These are phyloP conservation scores for Globisporangium radiosum DNA, from an alignment of 352 stramenopile species.

Conservation along the genomic window DNA sequence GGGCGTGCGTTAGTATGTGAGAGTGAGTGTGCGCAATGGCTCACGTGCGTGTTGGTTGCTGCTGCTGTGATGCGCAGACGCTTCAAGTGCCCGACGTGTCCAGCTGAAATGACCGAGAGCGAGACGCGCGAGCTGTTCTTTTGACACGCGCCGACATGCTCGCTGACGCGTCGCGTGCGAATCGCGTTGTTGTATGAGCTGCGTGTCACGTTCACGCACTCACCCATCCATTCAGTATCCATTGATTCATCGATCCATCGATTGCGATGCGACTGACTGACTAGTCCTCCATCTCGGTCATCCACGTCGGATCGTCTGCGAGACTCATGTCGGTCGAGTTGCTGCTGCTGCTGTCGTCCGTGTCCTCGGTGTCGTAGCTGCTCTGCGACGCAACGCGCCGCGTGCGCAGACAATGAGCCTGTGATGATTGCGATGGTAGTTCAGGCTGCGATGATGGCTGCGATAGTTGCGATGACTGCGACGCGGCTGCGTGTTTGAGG, in stretches of 20 bases:
- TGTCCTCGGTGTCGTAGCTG: conserved; percentile 11
- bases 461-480: neutral
- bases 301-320: conserved; percentile 6
- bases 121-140: conserved; percentile 75
- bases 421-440: too few relatives aligned
- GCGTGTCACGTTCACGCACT: neutral
- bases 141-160: conserved; percentile 13
- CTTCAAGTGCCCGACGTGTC: conserved; percentile 88
- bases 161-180: neutral
- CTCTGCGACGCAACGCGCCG: neutral
- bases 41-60: conserved; percentile 4
- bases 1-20: too few relatives aligned
- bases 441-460: too few relatives aligned
- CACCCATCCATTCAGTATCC: too few relatives aligned
- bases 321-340: conserved; percentile 14
- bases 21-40: conserved; percentile 2
- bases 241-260: too few relatives aligned
- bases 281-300: conserved; percentile 7
- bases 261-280: neutral
- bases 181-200: neutral
- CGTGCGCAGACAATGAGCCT: neutral
- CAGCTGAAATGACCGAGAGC: conserved; percentile 70
- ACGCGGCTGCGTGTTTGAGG: conserved; percentile 1
- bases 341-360: conserved; percentile 6
- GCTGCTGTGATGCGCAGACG: conserved; percentile 20